These are phyloP conservation scores for Carallia pectinifolia DNA, from an alignment of 345 rosid species.

Conservation along the genomic window DNA sequence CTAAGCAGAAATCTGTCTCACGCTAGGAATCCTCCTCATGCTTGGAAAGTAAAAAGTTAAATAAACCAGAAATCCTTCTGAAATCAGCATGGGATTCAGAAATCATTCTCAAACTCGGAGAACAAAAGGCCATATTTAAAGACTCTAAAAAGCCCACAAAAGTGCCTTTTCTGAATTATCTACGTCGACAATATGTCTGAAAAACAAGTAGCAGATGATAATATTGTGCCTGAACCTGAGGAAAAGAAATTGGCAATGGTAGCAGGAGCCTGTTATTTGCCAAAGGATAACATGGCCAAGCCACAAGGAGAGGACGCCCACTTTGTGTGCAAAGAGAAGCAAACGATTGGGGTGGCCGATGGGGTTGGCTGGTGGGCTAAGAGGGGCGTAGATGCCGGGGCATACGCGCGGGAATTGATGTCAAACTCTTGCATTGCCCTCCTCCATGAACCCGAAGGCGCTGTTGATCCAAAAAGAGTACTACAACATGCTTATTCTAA, in stretches of 20 bases:
- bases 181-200: too few species aligned
- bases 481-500: conserved; percentile 6
- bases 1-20: too few species aligned
- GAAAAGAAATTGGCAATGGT: conserved; percentile 6
- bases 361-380: conserved; percentile 18
- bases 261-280: conserved; percentile 16
- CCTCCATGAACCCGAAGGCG: background rate
- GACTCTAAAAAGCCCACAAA: too few species aligned
- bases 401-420: conserved; percentile 18
- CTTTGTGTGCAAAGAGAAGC: conserved; percentile 19
- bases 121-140: too few species aligned
- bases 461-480: conserved; percentile 16
- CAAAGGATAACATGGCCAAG: background rate
- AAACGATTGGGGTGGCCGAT: conserved; percentile 22
- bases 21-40: too few species aligned
- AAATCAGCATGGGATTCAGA: too few species aligned
- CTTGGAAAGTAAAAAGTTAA: too few species aligned
- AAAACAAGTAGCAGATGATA: too few species aligned
- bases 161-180: too few species aligned
- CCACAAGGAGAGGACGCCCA: conserved; percentile 19
- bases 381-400: conserved; percentile 17
- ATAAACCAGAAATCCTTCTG: too few species aligned
- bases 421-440: conserved; percentile 4
- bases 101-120: too few species aligned
- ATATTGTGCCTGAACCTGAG: background rate